These are phyloP conservation scores for Moniliella sp. DNA, from an alignment of 1,284 basidiomycete species.

Conservation along the genomic window DNA sequence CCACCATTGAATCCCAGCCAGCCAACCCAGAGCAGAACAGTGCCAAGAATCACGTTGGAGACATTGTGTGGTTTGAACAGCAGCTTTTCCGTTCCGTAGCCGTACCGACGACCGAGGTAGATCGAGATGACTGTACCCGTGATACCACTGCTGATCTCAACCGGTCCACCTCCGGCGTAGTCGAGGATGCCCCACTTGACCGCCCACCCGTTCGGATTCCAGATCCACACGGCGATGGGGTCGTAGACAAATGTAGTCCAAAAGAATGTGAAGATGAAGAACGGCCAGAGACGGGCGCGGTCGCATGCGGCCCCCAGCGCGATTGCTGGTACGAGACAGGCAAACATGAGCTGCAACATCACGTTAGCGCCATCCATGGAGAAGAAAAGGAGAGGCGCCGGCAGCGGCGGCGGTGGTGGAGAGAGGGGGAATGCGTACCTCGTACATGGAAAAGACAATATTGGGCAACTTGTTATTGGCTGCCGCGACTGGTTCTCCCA, in stretches of 20 bases:
- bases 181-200: slow-evolving; percentile 74
- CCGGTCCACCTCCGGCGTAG: slow-evolving; percentile 76
- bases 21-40: slow-evolving; percentile 72
- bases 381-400: background rate
- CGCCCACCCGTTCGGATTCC: slow-evolving; percentile 74
- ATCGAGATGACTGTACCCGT: slow-evolving; percentile 70
- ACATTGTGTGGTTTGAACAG: slow-evolving; percentile 86
- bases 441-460: slow-evolving; percentile 37
- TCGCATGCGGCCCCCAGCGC: slow-evolving; percentile 52
- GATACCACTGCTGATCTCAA: slow-evolving; percentile 74
- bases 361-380: too few species aligned
- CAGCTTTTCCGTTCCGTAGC: slow-evolving; percentile 64
- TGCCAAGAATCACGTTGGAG: slow-evolving; percentile 66
- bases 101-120: slow-evolving; percentile 67
- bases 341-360: slow-evolving; percentile 31
- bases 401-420: background rate
- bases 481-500: slow-evolving; percentile 53
- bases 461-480: slow-evolving; percentile 40
- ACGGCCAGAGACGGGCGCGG: slow-evolving; percentile 62
- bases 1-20: slow-evolving; percentile 86
- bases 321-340: slow-evolving; percentile 39
- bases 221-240: slow-evolving; percentile 45
- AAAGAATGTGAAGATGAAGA: slow-evolving; percentile 63
- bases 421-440: slow-evolving; percentile 2
- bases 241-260: slow-evolving; percentile 55